Percentiles rank a stretch among this genome's conserved stretches.
phyloP scores from a whole-genome alignment of 805 yeast genomes.

The Wickerhamomyces pijperi region DNA sequence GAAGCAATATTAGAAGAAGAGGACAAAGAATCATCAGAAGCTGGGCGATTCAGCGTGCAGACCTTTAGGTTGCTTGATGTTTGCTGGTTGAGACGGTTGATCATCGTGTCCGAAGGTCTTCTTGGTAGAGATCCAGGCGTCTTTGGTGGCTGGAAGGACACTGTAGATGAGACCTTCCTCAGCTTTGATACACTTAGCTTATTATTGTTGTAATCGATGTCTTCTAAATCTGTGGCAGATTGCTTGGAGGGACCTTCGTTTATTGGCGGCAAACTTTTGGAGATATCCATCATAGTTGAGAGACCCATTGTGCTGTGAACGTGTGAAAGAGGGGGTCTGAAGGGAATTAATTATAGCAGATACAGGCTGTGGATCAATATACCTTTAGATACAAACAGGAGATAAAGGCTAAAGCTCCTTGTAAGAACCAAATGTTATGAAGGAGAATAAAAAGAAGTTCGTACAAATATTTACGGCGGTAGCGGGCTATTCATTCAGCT shows the following conservation, averaged over 20 bases:
- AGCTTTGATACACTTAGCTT: constrained; percentile 3
- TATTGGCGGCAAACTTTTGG: not conserved
- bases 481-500: too few species aligned
- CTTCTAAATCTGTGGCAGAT: constrained; percentile 4
- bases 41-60: constrained; percentile 12
- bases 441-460: too few species aligned
- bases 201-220: constrained; percentile 4
- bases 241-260: not conserved
- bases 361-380: too few species aligned
- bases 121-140: constrained; percentile 14
- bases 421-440: too few species aligned
- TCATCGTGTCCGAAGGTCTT: constrained; percentile 17
- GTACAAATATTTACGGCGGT: too few species aligned
- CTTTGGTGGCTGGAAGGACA: constrained; percentile 6
- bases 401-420: too few species aligned
- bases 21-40: constrained; percentile 18
- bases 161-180: constrained; percentile 4
- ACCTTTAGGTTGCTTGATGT: not conserved
- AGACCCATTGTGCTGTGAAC: not conserved
- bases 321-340: too few species aligned
- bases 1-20: constrained; percentile 9
- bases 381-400: too few species aligned
- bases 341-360: too few species aligned
- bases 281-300: too few species aligned
- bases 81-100: constrained; percentile 3